These are phyloP conservation scores for Chaetomium olivaceum DNA, from an alignment of 2,329 filamentous ascomycete species.

Conservation along the genomic window DNA sequence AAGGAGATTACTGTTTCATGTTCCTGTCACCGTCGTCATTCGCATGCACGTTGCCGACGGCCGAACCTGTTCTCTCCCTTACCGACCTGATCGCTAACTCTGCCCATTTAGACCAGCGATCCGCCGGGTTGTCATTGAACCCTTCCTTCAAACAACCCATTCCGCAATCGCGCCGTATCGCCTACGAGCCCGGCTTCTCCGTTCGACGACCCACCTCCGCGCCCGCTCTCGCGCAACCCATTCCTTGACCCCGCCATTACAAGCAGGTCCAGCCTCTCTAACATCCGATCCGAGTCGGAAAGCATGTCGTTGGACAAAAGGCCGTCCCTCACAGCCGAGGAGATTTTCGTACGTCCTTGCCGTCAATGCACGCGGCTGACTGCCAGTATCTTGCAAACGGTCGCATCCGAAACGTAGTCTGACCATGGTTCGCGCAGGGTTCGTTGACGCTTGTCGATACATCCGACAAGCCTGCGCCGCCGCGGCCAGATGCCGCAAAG, in stretches of 20 bases:
- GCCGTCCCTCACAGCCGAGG: slow-evolving; percentile 60
- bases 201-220: slow-evolving; percentile 59
- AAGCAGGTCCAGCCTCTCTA: slow-evolving; percentile 39
- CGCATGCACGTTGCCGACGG: slow-evolving; percentile 42
- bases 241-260: slow-evolving; percentile 61
- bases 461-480: slow-evolving; percentile 32
- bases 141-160: slow-evolving; percentile 81
- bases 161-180: slow-evolving; percentile 70
- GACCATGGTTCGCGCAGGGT: slow-evolving; percentile 64
- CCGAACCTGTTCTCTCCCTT: slow-evolving; percentile 27
- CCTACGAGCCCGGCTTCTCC: slow-evolving; percentile 53
- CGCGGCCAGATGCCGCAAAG: slow-evolving; percentile 34
- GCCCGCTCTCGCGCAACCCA: slow-evolving; percentile 71
- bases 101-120: slow-evolving; percentile 46
- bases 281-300: slow-evolving; percentile 45
- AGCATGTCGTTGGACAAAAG: slow-evolving; percentile 54
- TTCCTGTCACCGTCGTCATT: slow-evolving; percentile 47
- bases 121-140: slow-evolving; percentile 61
- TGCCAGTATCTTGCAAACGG: slow-evolving; percentile 7
- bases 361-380: background rate
- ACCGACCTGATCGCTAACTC: slow-evolving; percentile 29
- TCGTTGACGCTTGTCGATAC: slow-evolving; percentile 67
- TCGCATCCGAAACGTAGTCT: slow-evolving; percentile 24
- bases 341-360: slow-evolving; percentile 70
- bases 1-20: slow-evolving; percentile 50